phyloP scores from a whole-genome alignment of 495 filamentous ascomycete genomes.

The Penicillium mononematosum region DNA sequence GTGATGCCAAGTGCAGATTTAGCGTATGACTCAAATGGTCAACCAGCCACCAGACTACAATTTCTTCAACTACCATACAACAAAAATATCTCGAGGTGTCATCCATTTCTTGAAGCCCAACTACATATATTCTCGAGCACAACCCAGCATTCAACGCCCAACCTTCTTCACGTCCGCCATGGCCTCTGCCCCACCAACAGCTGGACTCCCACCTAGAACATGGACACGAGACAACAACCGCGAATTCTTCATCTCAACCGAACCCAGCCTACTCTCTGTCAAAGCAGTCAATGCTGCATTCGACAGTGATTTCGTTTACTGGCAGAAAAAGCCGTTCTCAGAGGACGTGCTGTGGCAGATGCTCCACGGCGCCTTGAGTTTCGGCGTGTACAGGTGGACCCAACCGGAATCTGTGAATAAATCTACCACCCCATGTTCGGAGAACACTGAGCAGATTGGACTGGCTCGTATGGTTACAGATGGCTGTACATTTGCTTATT shows the following conservation, averaged over 20 bases:
- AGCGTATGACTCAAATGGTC: neutral
- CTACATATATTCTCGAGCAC: neutral
- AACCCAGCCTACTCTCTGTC: conserved; percentile 49
- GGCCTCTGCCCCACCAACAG: conserved; percentile 23
- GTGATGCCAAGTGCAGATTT: neutral
- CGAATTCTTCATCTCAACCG: conserved; percentile 52
- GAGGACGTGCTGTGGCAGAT: conserved; percentile 44
- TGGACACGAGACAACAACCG: conserved; percentile 24
- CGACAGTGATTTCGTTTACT: conserved; percentile 53
- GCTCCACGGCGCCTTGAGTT: conserved; percentile 52
- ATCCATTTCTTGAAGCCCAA: neutral
- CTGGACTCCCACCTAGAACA: conserved; percentile 18
- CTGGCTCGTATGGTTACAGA: conserved; percentile 67
- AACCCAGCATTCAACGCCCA: neutral
- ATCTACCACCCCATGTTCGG: neutral
- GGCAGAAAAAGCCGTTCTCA: conserved; percentile 44
- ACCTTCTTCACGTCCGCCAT: conserved; percentile 3
- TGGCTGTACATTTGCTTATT: conserved; percentile 63
- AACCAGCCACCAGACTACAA: neutral
- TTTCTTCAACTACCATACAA: neutral
- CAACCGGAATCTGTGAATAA: conserved; percentile 7
- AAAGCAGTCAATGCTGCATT: conserved; percentile 52
- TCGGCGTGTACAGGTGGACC: conserved; percentile 49
- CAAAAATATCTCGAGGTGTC: neutral
- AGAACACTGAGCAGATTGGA: conserved; percentile 48